Base-by-base conservation (phyloP, 2,329 filamentous ascomycete genomes). In the Pseudohalonectria lignicola region DNA sequence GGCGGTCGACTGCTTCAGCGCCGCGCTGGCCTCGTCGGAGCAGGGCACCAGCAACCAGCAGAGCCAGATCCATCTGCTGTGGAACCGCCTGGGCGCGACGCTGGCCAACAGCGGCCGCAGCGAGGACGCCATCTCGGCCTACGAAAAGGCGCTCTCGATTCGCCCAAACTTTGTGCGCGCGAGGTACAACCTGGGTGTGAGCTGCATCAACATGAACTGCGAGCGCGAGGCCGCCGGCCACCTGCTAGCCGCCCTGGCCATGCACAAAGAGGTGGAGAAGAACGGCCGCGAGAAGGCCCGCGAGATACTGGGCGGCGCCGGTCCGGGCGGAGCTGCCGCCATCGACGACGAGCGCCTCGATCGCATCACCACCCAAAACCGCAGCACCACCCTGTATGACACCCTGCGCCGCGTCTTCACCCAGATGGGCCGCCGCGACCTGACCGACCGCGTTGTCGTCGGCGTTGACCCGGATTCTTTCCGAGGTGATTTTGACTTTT, bases 111-210 rank as follows among this genome's bases (percentile, higher is more conserved):
- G 81, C 36, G 90, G 90, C 33, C 83, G 87, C 42, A 85, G 79
- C 39, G 92, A 98, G 63, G 92, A 98, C 60, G 92, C 92, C 42
- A 98, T 98, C 51, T 84, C 88, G 32, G 92, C 92, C 1, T 98
- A 98, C 61, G 87, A 93, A 53, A 86, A 90, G 55, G 92, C 92
- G 0, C 74, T 98, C 8, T 82, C 79, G 31, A 75, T 95, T 43
- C 83, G 88, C 40, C 86, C 90, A 39, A 98, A 98, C 65, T 98
- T 98, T 55, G 93, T 98, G 15, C 84, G 92, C 41, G 92, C 92
- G 3, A 76, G 92, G 32, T 98, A 98, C 67, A 98, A 98, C 61
- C 76, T 98, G 2, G 92, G 92, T 33, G 92, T 96, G 9, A 86
- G 79, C 42, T 96, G 92, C 60, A 96, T 98, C 60, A 96, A 96